These are phyloP conservation scores for Prototheca cutis DNA, from an alignment of 163 green algal species.

Conservation along the genomic window DNA sequence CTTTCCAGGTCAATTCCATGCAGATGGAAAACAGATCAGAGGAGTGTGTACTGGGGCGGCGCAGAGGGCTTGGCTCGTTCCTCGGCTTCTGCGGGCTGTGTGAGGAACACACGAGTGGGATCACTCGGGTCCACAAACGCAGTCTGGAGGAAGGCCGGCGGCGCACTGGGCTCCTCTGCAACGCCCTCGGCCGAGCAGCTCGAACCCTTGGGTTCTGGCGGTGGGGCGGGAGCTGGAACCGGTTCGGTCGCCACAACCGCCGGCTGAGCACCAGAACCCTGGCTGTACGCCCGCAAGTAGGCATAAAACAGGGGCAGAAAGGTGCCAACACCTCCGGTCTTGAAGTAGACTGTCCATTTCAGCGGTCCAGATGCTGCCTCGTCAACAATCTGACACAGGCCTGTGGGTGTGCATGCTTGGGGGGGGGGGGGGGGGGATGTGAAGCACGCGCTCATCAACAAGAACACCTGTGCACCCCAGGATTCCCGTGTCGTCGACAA, in stretches of 20 bases:
- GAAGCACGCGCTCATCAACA: not conserved
- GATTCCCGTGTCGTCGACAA: not conserved
- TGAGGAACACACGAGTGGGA: conserved; percentile 33
- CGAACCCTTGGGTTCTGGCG: too few relatives aligned
- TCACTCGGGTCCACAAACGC: conserved; percentile 79
- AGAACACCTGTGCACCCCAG: not conserved
- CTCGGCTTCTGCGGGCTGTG: conserved; percentile 19
- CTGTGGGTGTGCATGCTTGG: not conserved
- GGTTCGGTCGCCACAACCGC: too few relatives aligned
- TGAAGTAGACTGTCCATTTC: conserved; percentile 68
- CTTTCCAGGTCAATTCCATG: too few relatives aligned
- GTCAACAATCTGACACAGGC: not conserved
- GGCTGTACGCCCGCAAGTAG: conserved; percentile 15
- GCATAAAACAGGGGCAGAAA: conserved; percentile 59
- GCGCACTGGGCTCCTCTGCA: not conserved
- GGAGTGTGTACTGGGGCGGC: not conserved
- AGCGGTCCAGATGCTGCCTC: not conserved
- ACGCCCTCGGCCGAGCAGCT: too few relatives aligned
- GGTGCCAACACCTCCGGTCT: conserved; percentile 64
- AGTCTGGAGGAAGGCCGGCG: conserved; percentile 21
- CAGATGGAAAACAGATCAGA: too few relatives aligned
- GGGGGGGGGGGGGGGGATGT: not conserved
- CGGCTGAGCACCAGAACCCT: too few relatives aligned
- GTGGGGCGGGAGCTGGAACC: too few relatives aligned
- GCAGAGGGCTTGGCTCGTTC: not conserved